A percentile compares a stretch with the other conserved stretches of the same genome.
These are phyloP conservation scores for Fusarium torulosum DNA, from an alignment of 2,329 filamentous ascomycete species.

Conservation along the genomic window DNA sequence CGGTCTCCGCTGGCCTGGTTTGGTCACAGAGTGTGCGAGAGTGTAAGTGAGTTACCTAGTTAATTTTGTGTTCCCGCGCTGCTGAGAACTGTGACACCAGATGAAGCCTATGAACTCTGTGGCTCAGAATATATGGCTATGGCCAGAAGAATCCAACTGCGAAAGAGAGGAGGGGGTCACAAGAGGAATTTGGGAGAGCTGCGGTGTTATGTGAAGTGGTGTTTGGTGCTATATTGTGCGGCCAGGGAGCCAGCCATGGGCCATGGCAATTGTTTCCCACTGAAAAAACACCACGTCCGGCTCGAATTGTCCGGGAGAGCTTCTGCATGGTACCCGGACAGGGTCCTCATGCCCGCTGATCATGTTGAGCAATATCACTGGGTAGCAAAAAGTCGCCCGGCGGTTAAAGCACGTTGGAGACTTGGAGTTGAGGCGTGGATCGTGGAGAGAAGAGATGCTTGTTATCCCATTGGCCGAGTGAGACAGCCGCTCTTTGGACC, in stretches of 20 bases:
- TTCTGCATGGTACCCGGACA: constrained; percentile 34
- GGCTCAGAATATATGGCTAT: neutral
- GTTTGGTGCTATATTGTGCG: constrained; percentile 8
- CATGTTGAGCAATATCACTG: constrained; percentile 32
- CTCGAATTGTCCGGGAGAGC: constrained; percentile 27
- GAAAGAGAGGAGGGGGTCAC: constrained; percentile 31
- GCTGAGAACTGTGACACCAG: constrained; percentile 1
- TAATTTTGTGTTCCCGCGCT: constrained; percentile 10
- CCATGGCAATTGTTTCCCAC: constrained; percentile 18
- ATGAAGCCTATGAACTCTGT: neutral
- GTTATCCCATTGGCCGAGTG: constrained; percentile 38
- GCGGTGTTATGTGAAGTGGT: constrained; percentile 38
- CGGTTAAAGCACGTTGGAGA: constrained; percentile 42
- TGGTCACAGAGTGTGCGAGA: constrained; percentile 12
- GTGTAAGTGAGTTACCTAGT: constrained; percentile 11
- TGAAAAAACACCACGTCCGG: constrained; percentile 13
- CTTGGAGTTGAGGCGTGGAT: constrained; percentile 41
- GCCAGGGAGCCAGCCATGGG: too few relatives aligned
- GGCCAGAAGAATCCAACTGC: neutral
- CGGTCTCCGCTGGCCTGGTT: constrained; percentile 45
- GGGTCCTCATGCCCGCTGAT: constrained; percentile 20
- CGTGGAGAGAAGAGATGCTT: constrained; percentile 31
- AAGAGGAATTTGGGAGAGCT: constrained; percentile 33
- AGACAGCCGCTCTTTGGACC: constrained; percentile 32
- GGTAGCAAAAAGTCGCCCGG: constrained; percentile 20